These are phyloP conservation scores for Solanum medicagineum DNA, from an alignment of 257 asterid species.

Conservation along the genomic window DNA sequence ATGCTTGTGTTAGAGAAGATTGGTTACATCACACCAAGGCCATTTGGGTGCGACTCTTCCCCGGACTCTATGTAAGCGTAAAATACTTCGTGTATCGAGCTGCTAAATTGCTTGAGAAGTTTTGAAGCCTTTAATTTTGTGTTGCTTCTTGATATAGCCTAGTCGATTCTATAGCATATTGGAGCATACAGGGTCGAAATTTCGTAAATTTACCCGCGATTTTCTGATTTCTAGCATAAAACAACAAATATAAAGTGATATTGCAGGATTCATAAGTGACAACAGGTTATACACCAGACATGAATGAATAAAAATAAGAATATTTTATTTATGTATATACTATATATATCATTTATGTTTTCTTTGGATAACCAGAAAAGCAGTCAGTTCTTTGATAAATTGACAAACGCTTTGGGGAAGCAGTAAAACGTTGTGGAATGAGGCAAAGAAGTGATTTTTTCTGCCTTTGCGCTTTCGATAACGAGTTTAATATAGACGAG, in stretches of 20 bases:
- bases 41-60: neutral
- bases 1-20: neutral
- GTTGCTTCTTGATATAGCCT: neutral
- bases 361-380: slow-evolving; percentile 29
- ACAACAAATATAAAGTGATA: slow-evolving; percentile 46
- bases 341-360: neutral
- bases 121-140: neutral
- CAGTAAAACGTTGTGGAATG: slow-evolving; percentile 18
- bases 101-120: neutral
- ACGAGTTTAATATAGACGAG: too few species aligned
- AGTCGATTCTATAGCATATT: neutral
- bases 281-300: slow-evolving; percentile 32
- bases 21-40: neutral
- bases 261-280: slow-evolving; percentile 20
- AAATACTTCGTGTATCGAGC: neutral
- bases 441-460: neutral
- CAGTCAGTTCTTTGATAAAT: slow-evolving; percentile 8
- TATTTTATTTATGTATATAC: neutral
- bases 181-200: neutral
- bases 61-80: neutral
- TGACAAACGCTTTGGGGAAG: slow-evolving; percentile 46
- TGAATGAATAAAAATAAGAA: slow-evolving; percentile 31
- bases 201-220: neutral
- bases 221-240: neutral
- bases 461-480: too few species aligned